A percentile compares a stretch with the other conserved stretches of the same genome.
phyloP scores from a whole-genome alignment of 1,284 basidiomycete species.

The Trametes versicolor region DNA sequence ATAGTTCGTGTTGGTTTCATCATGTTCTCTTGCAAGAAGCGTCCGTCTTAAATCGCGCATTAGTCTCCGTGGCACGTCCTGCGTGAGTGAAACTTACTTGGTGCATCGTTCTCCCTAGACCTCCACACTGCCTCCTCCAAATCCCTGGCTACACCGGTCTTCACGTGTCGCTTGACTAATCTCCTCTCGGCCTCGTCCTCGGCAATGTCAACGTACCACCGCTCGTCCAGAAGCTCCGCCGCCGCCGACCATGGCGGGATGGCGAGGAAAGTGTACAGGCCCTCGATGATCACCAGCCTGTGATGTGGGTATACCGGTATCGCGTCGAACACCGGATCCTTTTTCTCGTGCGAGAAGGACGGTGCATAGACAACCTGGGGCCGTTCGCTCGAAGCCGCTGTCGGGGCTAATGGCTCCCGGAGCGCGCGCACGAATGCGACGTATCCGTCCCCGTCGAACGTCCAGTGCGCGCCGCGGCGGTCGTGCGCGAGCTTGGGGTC shows the following conservation, averaged over 20 bases:
- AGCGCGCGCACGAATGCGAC: conserved; percentile 68
- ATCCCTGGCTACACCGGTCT: conserved; percentile 77
- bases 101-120: conserved; percentile 79
- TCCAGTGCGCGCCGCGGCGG: conserved; percentile 78
- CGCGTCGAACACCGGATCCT: conserved; percentile 67
- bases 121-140: conserved; percentile 74
- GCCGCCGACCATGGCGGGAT: conserved; percentile 79
- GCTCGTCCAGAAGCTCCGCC: conserved; percentile 75
- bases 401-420: conserved; percentile 48
- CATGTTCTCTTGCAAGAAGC: conserved; percentile 64
- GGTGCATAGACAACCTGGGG: conserved; percentile 59
- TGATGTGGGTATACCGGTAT: conserved; percentile 68
- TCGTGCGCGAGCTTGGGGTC: conserved; percentile 80
- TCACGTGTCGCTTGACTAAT: conserved; percentile 78
- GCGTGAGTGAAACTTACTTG: conserved; percentile 60
- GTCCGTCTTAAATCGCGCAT: conserved; percentile 55
- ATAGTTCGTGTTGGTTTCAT: conserved; percentile 64
- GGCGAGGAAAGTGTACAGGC: conserved; percentile 84
- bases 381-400: neutral
- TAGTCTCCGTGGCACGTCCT: neutral
- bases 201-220: conserved; percentile 81
- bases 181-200: conserved; percentile 68
- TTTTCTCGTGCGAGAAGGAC: conserved; percentile 78
- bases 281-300: conserved; percentile 86
- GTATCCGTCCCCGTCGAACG: conserved; percentile 73